Conservation (phyloP, 1,139 yeast species). For the Saccharomyces hybrid region DNA sequence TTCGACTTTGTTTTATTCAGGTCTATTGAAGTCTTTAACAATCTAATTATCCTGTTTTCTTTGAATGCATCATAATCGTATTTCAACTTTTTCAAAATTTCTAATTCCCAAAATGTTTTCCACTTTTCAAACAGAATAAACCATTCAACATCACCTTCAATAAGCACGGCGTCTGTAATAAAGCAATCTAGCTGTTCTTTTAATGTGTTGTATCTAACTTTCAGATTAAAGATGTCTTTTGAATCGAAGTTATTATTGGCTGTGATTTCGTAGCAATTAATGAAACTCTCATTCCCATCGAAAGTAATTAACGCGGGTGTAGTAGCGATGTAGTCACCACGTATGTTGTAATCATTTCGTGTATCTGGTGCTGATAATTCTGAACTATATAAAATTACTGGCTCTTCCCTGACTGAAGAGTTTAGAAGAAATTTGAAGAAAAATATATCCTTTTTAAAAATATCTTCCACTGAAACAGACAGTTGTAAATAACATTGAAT, state of each 20-base stretch:
- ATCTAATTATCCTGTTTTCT: conserved; percentile 8
- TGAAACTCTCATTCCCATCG: conserved; percentile 17
- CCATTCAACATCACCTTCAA: conserved; percentile 24
- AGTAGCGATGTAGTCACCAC: conserved; percentile 18
- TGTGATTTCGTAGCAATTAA: conserved; percentile 22
- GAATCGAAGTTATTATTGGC: conserved; percentile 12
- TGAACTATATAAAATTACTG: conserved; percentile 19
- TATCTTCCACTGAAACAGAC: conserved; percentile 31
- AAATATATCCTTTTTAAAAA: conserved; percentile 23
- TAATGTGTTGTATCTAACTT: conserved; percentile 21
- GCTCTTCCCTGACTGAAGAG: conserved; percentile 22
- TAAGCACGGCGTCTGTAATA: conserved; percentile 23
- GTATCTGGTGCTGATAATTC: conserved; percentile 9
- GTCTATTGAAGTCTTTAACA: conserved; percentile 6
- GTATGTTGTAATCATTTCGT: conserved; percentile 12
- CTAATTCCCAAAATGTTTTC: conserved; percentile 21
- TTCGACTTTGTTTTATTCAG: conserved; percentile 7
- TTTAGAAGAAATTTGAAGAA: conserved; percentile 28
- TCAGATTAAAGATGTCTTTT: conserved; percentile 19
- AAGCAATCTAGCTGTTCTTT: conserved; percentile 24
- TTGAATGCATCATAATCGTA: conserved; percentile 21
- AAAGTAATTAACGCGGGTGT: conserved; percentile 15
- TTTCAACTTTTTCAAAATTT: conserved; percentile 15
- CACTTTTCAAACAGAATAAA: conserved; percentile 18
- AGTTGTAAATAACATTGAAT: conserved; percentile 23